Conservation (phyloP, 257 asterid species). For the Scutellaria baicalensis region DNA sequence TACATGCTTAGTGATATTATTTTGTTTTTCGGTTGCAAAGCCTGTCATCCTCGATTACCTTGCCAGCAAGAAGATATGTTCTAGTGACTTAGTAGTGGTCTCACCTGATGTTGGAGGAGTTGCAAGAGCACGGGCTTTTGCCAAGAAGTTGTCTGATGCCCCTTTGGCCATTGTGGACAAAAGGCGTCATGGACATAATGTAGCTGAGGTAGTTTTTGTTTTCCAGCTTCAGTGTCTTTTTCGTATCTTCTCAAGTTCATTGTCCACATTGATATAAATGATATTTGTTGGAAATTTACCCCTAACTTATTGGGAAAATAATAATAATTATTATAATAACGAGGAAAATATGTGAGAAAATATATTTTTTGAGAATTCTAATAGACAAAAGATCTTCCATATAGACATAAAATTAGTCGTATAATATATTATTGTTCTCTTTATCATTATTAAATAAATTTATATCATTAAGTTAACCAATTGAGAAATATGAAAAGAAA, state of each 20-base stretch:
- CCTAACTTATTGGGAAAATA: too few species aligned
- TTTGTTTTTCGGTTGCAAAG: slow-evolving; percentile 24
- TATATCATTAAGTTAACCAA: too few species aligned
- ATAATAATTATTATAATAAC: too few species aligned
- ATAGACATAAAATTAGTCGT: too few species aligned
- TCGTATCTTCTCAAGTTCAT: neutral
- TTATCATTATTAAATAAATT: too few species aligned
- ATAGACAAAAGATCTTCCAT: too few species aligned
- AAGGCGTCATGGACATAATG: slow-evolving; percentile 83
- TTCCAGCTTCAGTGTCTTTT: slow-evolving; percentile 11
- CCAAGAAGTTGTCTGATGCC: slow-evolving; percentile 90
- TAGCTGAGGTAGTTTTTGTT: slow-evolving; percentile 63
- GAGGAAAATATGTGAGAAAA: too few species aligned
- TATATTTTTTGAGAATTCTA: too few species aligned
- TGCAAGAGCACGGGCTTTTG: slow-evolving; percentile 93
- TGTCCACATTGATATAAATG: neutral
- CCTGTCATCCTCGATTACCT: slow-evolving; percentile 95
- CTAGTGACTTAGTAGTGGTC: slow-evolving; percentile 83
- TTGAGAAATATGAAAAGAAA: too few species aligned
- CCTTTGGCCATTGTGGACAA: slow-evolving; percentile 95
- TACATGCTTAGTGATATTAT: neutral
- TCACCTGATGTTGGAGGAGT: slow-evolving; percentile 98
- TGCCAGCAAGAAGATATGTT: slow-evolving; percentile 78
- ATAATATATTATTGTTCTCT: too few species aligned
- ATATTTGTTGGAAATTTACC: too few species aligned